Conservation (phyloP, 441 rosid species). For the Kokia cookei region DNA sequence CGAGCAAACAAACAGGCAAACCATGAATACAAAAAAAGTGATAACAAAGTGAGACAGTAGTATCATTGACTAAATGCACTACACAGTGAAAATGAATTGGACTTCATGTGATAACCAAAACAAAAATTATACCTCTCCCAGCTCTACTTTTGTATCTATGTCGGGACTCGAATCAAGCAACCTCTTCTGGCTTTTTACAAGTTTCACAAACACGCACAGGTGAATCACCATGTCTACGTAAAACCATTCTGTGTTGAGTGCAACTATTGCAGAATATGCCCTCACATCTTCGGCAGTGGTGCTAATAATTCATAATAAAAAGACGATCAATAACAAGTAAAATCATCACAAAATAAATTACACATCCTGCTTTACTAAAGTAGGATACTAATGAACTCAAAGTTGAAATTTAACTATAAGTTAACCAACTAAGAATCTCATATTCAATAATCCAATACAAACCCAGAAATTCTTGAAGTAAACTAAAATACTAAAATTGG, state of each 20-base stretch:
- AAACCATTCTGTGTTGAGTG: slow-evolving; percentile 66
- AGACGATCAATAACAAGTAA: neutral
- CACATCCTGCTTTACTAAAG: neutral
- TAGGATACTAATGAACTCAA: neutral
- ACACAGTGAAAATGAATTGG: neutral
- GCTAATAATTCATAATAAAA: slow-evolving; percentile 38
- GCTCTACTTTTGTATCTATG: slow-evolving; percentile 55
- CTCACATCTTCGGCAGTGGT: slow-evolving; percentile 93
- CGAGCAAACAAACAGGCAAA: neutral
- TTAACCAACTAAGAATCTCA: neutral
- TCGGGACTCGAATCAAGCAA: slow-evolving; percentile 81
- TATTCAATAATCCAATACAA: neutral
- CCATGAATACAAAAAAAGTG: neutral
- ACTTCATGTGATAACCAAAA: neutral
- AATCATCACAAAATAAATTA: neutral
- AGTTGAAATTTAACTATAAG: neutral
- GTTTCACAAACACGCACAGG: slow-evolving; percentile 95
- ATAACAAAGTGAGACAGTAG: neutral
- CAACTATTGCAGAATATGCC: slow-evolving; percentile 79
- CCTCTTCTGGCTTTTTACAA: slow-evolving; percentile 86
- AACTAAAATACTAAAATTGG: neutral
- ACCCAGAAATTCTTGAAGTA: neutral
- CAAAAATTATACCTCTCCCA: slow-evolving; percentile 36
- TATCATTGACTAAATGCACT: neutral
- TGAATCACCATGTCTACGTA: slow-evolving; percentile 90